Evolutionary conservation across 2,329 filamentous ascomycete genomes (phyloP).

Genomic region (Exophiala calicioides): DNA sequence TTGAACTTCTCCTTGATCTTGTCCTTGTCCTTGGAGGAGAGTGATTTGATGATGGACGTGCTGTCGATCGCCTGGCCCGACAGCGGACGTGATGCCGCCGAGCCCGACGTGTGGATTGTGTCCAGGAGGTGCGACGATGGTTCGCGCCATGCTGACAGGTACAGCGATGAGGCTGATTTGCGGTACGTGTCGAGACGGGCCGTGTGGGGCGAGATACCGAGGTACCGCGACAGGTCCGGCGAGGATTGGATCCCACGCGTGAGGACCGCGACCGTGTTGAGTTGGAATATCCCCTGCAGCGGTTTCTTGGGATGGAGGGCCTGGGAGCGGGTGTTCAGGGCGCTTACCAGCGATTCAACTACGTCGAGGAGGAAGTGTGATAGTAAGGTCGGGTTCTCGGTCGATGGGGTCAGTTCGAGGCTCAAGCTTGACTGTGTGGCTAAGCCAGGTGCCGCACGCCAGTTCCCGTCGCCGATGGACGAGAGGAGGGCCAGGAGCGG

Average conservation of each 20-base stretch:
- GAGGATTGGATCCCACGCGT: conserved; percentile 79
- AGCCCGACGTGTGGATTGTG: conserved; percentile 78
- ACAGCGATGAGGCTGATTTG: conserved; percentile 79
- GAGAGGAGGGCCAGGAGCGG: conserved; percentile 88
- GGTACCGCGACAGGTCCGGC: conserved; percentile 70
- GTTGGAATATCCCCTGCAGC: conserved; percentile 82
- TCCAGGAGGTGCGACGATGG: conserved; percentile 82
- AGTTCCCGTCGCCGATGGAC: conserved; percentile 89
- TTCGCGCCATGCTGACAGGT: conserved; percentile 86
- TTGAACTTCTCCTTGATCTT: conserved; percentile 95
- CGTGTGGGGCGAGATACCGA: conserved; percentile 63
- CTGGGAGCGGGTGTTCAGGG: conserved; percentile 73
- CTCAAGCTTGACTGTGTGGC: conserved; percentile 36
- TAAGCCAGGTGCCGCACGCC: conserved; percentile 53
- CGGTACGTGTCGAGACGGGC: conserved; percentile 76
- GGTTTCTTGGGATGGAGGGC: conserved; percentile 74
- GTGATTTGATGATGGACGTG: conserved; percentile 75
- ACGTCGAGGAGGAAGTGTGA: conserved; percentile 88
- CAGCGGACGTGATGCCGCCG: conserved; percentile 61
- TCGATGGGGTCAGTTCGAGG: conserved; percentile 51
- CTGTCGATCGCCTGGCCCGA: conserved; percentile 71
- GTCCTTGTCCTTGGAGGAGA: conserved; percentile 90
- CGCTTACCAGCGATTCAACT: conserved; percentile 74
- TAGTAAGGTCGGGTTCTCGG: conserved; percentile 74
- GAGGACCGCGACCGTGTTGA: conserved; percentile 81